Base-by-base conservation (phyloP, 495 filamentous ascomycete species). In the Penicillium pulvis region DNA sequence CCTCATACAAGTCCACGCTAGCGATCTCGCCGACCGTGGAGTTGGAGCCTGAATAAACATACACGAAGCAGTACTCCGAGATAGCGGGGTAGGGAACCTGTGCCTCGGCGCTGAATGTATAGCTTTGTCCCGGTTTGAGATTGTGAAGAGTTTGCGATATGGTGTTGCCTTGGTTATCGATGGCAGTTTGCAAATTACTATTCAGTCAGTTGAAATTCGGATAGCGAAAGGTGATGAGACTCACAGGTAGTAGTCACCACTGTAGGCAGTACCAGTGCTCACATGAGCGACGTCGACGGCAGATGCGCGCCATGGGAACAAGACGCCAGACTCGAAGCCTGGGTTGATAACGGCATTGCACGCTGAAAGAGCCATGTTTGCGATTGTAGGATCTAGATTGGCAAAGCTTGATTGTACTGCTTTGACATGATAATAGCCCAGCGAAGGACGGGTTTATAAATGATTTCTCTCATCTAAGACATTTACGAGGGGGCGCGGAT, bases 301-400 rank as follows among this genome's bases (percentile, higher is more conserved):
- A 12, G 64, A 64, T 46, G 66, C 28, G 17, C 53, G 46, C 69
- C 66, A 71, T 0, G 69, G 69, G 16, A 44, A 51, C 7, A 71
- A 53, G 14, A 36, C 19, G 12, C 69, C 66, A 5, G 69, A 62
- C 39, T 69, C 69, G 47, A 71, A 69, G 30, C 62, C 61, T 7
- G 66, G 66, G 53, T 69, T 69, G 24, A 58, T 20, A 26, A 71
- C 51, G 44, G 60, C 56, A 46, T 71, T 69, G 61, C 64, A 65
- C 4, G 54, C 23, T 43, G 63, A 65, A 30, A 65, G 55, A 16
- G 63, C 51, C 64, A 67, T 69, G 2, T 31, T 46, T 39, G 41
- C 17, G 19, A 31, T 7, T 45, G 17, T 19, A 45, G n/a, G 5
- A 19, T 45, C 2, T 20, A 23, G 17, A 20, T 6, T 23, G 4